These are phyloP conservation scores for Plantago rigida DNA, from an alignment of 305 asterid genomes.

Conservation along the genomic window DNA sequence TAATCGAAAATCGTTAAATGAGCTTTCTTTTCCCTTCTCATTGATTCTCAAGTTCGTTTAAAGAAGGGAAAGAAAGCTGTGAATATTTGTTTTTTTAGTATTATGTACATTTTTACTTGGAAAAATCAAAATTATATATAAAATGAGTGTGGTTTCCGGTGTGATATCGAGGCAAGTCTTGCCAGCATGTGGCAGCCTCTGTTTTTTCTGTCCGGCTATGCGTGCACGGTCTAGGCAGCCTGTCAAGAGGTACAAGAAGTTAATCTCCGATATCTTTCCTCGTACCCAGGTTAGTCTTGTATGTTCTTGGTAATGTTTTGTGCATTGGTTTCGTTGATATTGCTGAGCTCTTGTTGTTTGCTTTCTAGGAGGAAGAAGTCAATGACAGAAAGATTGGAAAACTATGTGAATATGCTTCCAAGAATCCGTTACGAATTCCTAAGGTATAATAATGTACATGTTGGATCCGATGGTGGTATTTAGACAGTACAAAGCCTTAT, in stretches of 20 bases:
- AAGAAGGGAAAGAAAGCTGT: slow-evolving; percentile 66
- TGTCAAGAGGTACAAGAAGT: slow-evolving; percentile 95
- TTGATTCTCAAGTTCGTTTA: slow-evolving; percentile 22
- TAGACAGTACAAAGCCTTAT: no score
- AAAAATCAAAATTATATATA: slow-evolving; percentile 14
- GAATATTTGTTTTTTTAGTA: neutral
- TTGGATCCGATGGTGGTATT: no score
- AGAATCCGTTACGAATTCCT: slow-evolving; percentile 93
- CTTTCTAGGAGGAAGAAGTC: slow-evolving; percentile 76
- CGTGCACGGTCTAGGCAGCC: slow-evolving; percentile 97
- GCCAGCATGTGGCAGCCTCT: slow-evolving; percentile 91
- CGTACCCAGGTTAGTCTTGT: slow-evolving; percentile 61
- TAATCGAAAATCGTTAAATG: slow-evolving; percentile 34
- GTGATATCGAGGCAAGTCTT: slow-evolving; percentile 86
- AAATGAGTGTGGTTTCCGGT: slow-evolving; percentile 81
- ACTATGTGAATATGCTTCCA: slow-evolving; percentile 86
- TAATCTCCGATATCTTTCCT: slow-evolving; percentile 84
- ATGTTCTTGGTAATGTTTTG: slow-evolving; percentile 9
- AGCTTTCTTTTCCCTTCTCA: slow-evolving; percentile 63
- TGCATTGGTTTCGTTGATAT: slow-evolving; percentile 1
- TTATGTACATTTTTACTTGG: slow-evolving; percentile 19
- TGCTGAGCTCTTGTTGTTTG: slow-evolving; percentile 21
- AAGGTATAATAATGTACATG: slow-evolving; percentile 44
- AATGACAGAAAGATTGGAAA: slow-evolving; percentile 89
- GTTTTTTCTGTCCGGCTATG: slow-evolving; percentile 88